Percentiles rank a stretch among this genome's conserved stretches.
phyloP scores from a whole-genome alignment of 2,329 filamentous ascomycete species.

The Trichoderma brevicompactum region DNA sequence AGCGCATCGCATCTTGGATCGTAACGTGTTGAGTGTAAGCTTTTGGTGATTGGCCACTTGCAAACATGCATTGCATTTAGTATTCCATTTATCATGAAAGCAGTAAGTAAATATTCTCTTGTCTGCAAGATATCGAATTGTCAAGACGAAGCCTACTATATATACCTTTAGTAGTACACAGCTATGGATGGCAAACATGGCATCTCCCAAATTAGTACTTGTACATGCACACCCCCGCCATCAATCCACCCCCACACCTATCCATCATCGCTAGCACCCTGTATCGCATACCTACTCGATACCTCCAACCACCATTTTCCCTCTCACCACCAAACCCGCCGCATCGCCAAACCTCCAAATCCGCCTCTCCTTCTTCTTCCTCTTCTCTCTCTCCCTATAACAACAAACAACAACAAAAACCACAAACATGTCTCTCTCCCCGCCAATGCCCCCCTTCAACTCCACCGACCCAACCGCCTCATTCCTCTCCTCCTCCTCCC shows the following conservation, averaged over 20 bases:
- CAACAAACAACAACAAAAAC: not conserved
- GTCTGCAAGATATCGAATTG: not conserved
- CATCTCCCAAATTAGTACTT: not conserved
- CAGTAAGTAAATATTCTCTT: not conserved
- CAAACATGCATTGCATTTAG: too few relatives aligned
- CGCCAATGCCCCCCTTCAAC: slow-evolving; percentile 70
- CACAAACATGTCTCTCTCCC: slow-evolving; percentile 70
- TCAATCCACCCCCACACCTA: not conserved
- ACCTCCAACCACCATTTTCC: not conserved
- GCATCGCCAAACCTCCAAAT: not conserved
- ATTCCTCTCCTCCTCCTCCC: slow-evolving; percentile 80
- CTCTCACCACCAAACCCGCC: slow-evolving; percentile 7
- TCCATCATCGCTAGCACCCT: not conserved
- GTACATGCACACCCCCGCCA: not conserved
- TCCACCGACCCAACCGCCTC: slow-evolving; percentile 73
- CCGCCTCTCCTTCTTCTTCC: not conserved
- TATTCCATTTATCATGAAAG: too few relatives aligned
- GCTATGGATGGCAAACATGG: not conserved
- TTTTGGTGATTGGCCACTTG: too few relatives aligned
- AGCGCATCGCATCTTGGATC: too few relatives aligned
- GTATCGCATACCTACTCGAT: not conserved
- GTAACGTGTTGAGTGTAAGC: too few relatives aligned
- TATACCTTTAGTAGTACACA: too few relatives aligned
- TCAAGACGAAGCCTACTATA: not conserved
- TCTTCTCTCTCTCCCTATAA: not conserved